Evolutionary conservation across 495 filamentous ascomycete genomes (phyloP).

Genomic region (Xylaria curta): DNA sequence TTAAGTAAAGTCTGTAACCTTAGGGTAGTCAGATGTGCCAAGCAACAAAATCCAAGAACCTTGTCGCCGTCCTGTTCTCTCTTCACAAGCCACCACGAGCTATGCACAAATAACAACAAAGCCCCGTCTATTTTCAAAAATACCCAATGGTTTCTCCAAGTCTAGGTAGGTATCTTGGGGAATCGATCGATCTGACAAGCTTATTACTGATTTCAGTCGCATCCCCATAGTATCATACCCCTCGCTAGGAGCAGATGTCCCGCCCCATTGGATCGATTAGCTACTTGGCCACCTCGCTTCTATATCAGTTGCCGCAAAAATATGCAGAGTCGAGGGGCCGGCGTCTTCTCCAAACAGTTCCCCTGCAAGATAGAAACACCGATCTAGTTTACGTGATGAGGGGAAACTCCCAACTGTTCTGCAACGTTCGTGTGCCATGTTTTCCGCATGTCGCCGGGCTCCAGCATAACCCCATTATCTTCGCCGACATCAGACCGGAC

Average conservation of each 20-base stretch:
- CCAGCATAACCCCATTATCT: neutral
- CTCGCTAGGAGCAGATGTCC: slow-evolving; percentile 23
- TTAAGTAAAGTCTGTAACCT: too few relatives aligned
- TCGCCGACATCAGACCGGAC: neutral
- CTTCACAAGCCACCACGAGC: neutral
- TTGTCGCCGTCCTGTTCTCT: neutral
- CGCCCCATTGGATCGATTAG: slow-evolving; percentile 17
- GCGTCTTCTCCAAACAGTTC: neutral
- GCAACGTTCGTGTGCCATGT: neutral
- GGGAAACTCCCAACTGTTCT: slow-evolving; percentile 2
- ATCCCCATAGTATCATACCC: neutral
- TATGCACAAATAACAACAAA: neutral
- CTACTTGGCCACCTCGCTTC: slow-evolving; percentile 10
- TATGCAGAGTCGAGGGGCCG: slow-evolving; percentile 2
- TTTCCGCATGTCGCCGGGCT: neutral
- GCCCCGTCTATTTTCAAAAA: neutral
- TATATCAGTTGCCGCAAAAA: neutral
- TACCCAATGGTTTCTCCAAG: neutral
- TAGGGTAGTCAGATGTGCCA: slow-evolving; percentile 3
- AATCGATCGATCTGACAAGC: slow-evolving; percentile 1
- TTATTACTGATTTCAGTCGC: neutral
- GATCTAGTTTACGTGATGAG: slow-evolving; percentile 1
- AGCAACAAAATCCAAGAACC: neutral
- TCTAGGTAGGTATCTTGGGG: neutral
- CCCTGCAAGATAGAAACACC: neutral